These are phyloP conservation scores for Cicer judaicum DNA, from an alignment of 306 rosid genomes.

Conservation along the genomic window DNA sequence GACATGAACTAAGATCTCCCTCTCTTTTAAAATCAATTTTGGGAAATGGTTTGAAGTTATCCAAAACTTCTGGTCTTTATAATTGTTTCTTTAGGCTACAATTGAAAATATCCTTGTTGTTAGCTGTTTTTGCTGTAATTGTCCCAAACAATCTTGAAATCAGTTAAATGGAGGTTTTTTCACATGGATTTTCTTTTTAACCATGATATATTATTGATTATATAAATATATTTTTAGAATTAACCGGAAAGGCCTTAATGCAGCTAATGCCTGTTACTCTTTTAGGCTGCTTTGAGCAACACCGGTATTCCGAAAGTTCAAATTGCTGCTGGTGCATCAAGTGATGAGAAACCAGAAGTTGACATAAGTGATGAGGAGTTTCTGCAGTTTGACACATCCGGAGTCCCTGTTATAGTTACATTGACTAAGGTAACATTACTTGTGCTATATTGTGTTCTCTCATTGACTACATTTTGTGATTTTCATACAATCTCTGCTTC, in stretches of 20 bases:
- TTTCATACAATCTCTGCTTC: conserved; percentile 31
- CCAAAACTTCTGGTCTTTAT: not conserved
- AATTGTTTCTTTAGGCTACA: conserved; percentile 18
- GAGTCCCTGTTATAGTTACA: conserved; percentile 77
- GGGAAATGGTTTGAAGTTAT: conserved; percentile 13
- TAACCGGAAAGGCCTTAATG: conserved; percentile 4
- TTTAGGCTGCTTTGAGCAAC: conserved; percentile 81
- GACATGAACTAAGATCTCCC: not conserved
- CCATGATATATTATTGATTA: conserved; percentile 9
- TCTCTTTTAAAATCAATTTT: not conserved
- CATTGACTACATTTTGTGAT: conserved; percentile 4
- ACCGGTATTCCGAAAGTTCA: conserved; percentile 82
- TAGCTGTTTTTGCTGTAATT: conserved; percentile 25
- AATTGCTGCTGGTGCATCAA: conserved; percentile 63
- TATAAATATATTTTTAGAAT: conserved; percentile 5
- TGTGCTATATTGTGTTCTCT: not conserved
- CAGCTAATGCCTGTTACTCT: conserved; percentile 44
- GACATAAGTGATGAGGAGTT: conserved; percentile 84
- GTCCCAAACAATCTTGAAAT: not conserved
- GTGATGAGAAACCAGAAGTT: conserved; percentile 72
- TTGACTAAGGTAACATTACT: conserved; percentile 67
- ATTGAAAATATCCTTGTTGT: not conserved
- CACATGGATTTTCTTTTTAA: conserved; percentile 22
- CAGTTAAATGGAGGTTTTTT: conserved; percentile 16
- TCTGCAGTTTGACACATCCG: conserved; percentile 82